phyloP scores from a whole-genome alignment of 2,329 filamentous ascomycete genomes.

The Samsoniella hepiali region DNA sequence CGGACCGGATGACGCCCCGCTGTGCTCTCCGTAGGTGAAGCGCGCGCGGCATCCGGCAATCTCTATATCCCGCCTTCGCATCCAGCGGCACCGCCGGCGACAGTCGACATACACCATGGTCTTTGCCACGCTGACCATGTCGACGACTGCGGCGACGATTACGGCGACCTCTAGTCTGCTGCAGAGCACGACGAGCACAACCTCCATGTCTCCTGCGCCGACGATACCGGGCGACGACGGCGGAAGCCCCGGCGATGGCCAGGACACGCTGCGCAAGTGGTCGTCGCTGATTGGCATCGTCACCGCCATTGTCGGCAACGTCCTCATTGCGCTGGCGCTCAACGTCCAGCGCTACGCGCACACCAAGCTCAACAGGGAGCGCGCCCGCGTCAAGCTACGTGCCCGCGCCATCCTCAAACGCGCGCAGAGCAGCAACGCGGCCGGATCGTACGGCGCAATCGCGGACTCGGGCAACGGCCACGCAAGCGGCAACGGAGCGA shows the following conservation, averaged over 20 bases:
- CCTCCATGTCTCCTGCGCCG: not conserved
- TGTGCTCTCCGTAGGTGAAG: not conserved
- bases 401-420: conserved; percentile 53
- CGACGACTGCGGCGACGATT: not conserved
- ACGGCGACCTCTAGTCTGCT: not conserved
- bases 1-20: conserved; percentile 3
- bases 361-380: conserved; percentile 73
- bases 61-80: not conserved
- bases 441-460: conserved; percentile 36
- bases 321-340: conserved; percentile 90
- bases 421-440: conserved; percentile 30
- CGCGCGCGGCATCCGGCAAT: not conserved
- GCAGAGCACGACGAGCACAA: not conserved
- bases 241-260: conserved; percentile 31
- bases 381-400: conserved; percentile 53
- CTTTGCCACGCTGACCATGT: not conserved
- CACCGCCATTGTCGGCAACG: conserved; percentile 87
- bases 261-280: conserved; percentile 64
- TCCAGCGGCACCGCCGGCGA: not conserved
- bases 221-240: conserved; percentile 20
- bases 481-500: conserved; percentile 24
- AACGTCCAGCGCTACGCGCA: conserved; percentile 97
- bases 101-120: not conserved
- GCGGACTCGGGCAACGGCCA: conserved; percentile 16
- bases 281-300: conserved; percentile 92